Base-by-base conservation (phyloP, 2,329 filamentous ascomycete genomes). In the Alternaria burnsii region DNA sequence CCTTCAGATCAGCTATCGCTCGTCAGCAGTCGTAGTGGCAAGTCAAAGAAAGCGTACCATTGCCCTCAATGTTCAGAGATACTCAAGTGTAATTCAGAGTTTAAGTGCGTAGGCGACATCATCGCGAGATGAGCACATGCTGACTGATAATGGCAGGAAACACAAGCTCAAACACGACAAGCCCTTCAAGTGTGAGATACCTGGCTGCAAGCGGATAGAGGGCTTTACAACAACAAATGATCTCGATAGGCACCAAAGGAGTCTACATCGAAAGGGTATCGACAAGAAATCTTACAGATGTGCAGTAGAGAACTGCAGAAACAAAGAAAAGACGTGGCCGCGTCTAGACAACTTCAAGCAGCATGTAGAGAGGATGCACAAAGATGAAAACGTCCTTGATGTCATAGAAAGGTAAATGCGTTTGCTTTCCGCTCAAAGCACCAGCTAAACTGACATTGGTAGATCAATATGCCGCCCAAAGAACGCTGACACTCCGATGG, bases 281-380 rank as follows among this genome's bases (percentile, higher is more conserved):
- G 74, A 71, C 26, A 79, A 56, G 5, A 69, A 65, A 36, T 80
- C 79, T 0, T 92, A 85, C 65, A 84, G 83, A 57, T 95, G 91
- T 73, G 83, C 82, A 52, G 80, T 86, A 6, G 78, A 78, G 7
- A 71, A 80, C 22, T 93, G 90, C 70, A 82, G 80, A 24, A 85
- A 82, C 24, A 88, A 83, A 62, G 81, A 81, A 1, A 97, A 96
- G 75, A 80, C 84, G 36, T 97, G 92, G 92, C 90, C 91, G 1
- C 87, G 94, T 22, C 82, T 89, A 52, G 94, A 97, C 77, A 97
- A 97, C 72, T 97, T 97, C 76, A 89, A 89, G 62, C 88, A 90
- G 36, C 94, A 97, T 73, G 83, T 97, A 46, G 82, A 81, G 51
- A 86, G 89, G 11, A 87, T 92, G 70, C 93, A 97, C 74, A 62